phyloP scores from a whole-genome alignment of 23 red algal genomes.

The Gracilaria gracilis region DNA sequence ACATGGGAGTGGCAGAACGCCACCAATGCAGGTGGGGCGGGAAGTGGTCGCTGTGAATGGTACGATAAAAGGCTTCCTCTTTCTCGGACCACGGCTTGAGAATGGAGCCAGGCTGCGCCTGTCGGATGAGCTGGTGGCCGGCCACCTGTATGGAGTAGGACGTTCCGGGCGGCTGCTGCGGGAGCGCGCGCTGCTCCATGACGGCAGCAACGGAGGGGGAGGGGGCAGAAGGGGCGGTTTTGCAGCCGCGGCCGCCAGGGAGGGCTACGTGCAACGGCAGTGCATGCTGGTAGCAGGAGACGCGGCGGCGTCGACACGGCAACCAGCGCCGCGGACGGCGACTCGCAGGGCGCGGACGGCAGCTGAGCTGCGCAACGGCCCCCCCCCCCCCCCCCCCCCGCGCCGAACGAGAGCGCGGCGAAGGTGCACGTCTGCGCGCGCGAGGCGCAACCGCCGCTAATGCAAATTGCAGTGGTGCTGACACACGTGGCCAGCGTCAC shows the following conservation, averaged over 20 bases:
- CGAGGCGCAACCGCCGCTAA: too few species aligned
- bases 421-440: too few species aligned
- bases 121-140: conserved; percentile 76
- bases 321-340: too few species aligned
- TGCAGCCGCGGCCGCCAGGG: not conserved
- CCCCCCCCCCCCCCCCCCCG: too few species aligned
- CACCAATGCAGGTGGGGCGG: conserved; percentile 50
- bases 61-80: conserved; percentile 84
- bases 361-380: too few species aligned
- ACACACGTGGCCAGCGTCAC: not conserved
- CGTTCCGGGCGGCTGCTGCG: not conserved
- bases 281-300: too few species aligned
- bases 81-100: conserved; percentile 77
- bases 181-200: not conserved
- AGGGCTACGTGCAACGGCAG: not conserved
- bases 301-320: too few species aligned
- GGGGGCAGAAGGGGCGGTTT: not conserved
- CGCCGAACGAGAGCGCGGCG: too few species aligned
- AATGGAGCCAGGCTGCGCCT: conserved; percentile 37
- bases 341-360: too few species aligned
- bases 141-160: conserved; percentile 87
- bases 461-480: too few species aligned
- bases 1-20: conserved; percentile 62
- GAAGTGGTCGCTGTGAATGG: conserved; percentile 44
- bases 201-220: not conserved